Evolutionary conservation across 768 basidiomycete species (phyloP), one percentile per base, ranked within the genome.

Genomic region (Termitomyces sp.): DNA sequence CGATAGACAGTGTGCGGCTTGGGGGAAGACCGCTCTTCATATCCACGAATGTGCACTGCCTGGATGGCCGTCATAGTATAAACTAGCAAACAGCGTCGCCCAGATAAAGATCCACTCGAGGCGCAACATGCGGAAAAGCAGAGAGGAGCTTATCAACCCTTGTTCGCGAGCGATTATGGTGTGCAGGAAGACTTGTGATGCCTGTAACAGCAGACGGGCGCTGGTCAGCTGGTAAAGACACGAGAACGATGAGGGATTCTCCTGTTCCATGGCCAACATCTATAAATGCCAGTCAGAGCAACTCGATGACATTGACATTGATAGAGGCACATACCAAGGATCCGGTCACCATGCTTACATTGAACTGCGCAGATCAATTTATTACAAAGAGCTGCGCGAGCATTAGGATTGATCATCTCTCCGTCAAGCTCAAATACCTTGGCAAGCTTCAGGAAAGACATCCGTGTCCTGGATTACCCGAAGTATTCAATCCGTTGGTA

Each of bases 1-100:
- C 80, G 80, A 75, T 89, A 96, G 66, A 90, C 91, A 58, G 82
- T 80, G 68, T 95, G 92, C n/a, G 85, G 74, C 67, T 89, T 91
- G 64, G 92, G 91, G 43, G 75, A 68, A 2, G 77, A 68, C 48
- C 88, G 85, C 61, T 87, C 85, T 69, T 93, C 90, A 68, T 84
- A 81, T 66, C 78, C 79, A 40, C 81, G 83, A 62, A 93, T 80
- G 73, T 82, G 79, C 65, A 93, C 78, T 55, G 89, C 85, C 72
- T 92, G 91, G 61, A 92, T 89, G 68, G 86, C 85, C 59, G 86
- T 83, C 86, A 86, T 86, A 54, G 69, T 55, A 10, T 50, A 50
- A 12, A 50, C 49, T n/a, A n/a, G 66, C 68, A 80, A 30, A 87
- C 70, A 5, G 85, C 87, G 67, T 87, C 85, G 4, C 78, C 80